A percentile compares a stretch with the other conserved stretches of the same genome.
These are phyloP conservation scores for Moringa oleifera DNA, from an alignment of 345 rosid genomes.

Conservation along the genomic window DNA sequence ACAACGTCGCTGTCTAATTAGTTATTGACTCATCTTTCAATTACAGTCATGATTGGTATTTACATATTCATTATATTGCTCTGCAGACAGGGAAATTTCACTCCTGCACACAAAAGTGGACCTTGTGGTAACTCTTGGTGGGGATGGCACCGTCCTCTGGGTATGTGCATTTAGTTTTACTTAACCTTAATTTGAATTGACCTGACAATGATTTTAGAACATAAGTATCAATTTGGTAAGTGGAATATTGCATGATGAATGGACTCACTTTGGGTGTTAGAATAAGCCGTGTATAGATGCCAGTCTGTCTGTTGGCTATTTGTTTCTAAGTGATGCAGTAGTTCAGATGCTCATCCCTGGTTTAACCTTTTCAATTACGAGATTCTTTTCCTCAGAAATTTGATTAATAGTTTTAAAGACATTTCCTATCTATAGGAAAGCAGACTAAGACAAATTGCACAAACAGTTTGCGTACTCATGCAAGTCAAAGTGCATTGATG, in stretches of 20 bases:
- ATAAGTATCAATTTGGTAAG: too few species aligned
- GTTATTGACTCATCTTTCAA: neutral
- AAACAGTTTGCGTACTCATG: neutral
- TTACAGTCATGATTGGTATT: conserved; percentile 3
- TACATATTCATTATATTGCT: conserved; percentile 13
- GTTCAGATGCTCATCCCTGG: neutral
- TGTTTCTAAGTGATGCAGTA: neutral
- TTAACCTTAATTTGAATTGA: neutral
- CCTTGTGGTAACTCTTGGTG: conserved; percentile 97
- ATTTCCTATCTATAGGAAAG: neutral
- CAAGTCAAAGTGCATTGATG: too few species aligned
- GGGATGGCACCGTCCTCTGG: conserved; percentile 99
- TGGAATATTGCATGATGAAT: too few species aligned
- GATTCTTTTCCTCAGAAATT: too few species aligned
- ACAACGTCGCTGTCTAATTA: neutral
- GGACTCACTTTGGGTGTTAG: too few species aligned
- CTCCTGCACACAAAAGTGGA: conserved; percentile 82
- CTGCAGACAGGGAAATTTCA: conserved; percentile 65
- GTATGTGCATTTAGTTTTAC: conserved; percentile 36
- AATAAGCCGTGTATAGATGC: too few species aligned
- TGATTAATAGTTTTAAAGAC: neutral
- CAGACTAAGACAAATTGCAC: neutral
- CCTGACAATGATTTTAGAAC: neutral
- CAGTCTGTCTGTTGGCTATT: neutral
- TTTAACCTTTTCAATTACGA: neutral